Percentiles rank a stretch among this genome's conserved stretches.
Conservation (phyloP, 169 alveolate genomes). For the Sarcocystis neurona region DNA sequence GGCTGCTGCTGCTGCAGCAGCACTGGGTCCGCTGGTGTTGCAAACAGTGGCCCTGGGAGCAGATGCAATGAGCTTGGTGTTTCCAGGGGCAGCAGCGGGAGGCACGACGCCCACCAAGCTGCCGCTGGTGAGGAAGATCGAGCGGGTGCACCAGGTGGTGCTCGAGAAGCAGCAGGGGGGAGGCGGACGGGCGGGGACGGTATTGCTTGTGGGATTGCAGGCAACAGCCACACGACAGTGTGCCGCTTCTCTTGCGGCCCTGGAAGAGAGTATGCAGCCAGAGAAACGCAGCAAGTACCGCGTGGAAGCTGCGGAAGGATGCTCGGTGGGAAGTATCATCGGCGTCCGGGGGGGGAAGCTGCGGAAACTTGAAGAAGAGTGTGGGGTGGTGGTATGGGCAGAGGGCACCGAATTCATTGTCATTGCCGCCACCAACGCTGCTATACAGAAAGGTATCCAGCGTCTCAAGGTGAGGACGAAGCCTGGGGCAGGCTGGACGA, state of each 20-base stretch:
- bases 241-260: neutral
- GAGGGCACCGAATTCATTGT: slow-evolving; percentile 58
- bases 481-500: neutral
- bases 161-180: slow-evolving; percentile 51
- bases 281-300: slow-evolving; percentile 17
- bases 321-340: slow-evolving; percentile 54
- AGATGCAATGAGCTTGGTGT: slow-evolving; percentile 13
- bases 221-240: neutral
- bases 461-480: slow-evolving; percentile 43
- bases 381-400: slow-evolving; percentile 59
- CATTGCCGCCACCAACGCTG: slow-evolving; percentile 44
- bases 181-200: slow-evolving; percentile 25
- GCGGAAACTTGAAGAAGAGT: slow-evolving; percentile 56
- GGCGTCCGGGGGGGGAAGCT: slow-evolving; percentile 60
- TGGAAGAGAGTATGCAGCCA: slow-evolving; percentile 36
- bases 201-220: slow-evolving; percentile 2
- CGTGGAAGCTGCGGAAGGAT: slow-evolving; percentile 28
- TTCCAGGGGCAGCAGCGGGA: neutral
- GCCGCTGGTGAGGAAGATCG: slow-evolving; percentile 56
- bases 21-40: neutral
- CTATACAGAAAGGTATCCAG: slow-evolving; percentile 44
- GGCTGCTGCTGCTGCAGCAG: too few species aligned
- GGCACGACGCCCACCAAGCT: slow-evolving; percentile 1
- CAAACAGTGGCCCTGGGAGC: neutral
- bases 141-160: slow-evolving; percentile 43